Evolutionary conservation across 2,329 filamentous ascomycete species (phyloP).

Genomic region (Fusarium temperatum): DNA sequence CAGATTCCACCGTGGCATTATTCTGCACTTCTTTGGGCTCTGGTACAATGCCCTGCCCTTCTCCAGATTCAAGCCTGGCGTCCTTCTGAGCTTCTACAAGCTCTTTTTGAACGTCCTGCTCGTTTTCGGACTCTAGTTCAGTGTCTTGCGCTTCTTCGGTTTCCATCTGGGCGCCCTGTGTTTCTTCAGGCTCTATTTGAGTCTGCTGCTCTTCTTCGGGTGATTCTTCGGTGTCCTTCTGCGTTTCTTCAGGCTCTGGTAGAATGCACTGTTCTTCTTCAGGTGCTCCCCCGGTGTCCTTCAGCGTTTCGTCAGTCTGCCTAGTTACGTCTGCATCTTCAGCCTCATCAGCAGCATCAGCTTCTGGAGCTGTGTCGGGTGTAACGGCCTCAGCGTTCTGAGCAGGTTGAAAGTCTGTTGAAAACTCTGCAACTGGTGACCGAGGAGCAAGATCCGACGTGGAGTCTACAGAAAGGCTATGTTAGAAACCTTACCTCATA

Average conservation of each 20-base stretch:
- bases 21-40: neutral
- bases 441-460: neutral
- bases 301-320: neutral
- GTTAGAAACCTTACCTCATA: neutral
- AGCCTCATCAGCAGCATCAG: neutral
- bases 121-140: neutral
- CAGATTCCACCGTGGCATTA: no score
- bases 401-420: neutral
- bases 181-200: neutral
- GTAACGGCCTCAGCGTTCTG: neutral
- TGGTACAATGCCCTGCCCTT: neutral
- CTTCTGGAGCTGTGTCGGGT: neutral
- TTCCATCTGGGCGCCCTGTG: neutral
- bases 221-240: neutral
- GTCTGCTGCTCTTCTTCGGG: neutral
- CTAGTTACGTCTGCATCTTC: neutral
- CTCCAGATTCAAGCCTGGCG: neutral
- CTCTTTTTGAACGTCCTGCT: neutral
- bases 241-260: neutral
- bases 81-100: neutral
- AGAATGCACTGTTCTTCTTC: neutral
- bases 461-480: neutral
- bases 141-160: neutral
- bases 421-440: neutral
- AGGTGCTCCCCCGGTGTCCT: no score